phyloP scores from a whole-genome alignment of 352 stramenopile species.

The Pythium dissimile region DNA sequence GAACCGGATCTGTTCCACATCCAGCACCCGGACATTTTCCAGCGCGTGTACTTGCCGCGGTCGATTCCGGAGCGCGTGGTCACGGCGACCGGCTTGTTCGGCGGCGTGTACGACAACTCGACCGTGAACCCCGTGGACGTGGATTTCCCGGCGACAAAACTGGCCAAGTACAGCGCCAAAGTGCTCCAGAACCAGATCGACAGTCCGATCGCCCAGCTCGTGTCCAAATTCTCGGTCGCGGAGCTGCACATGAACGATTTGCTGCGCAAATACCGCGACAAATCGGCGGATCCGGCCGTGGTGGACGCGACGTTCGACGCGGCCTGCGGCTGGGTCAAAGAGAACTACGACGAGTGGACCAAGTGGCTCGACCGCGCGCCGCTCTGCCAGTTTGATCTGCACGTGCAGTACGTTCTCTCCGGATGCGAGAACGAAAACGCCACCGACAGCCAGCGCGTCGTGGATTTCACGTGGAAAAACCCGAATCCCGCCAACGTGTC shows the following conservation, averaged over 20 bases:
- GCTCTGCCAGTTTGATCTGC: constrained; percentile 20
- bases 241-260: constrained; percentile 32
- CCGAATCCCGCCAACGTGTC: constrained; percentile 31
- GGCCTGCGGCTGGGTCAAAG: constrained; percentile 31
- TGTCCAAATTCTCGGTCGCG: constrained; percentile 26
- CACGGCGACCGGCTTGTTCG: constrained; percentile 22
- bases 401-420: constrained; percentile 28
- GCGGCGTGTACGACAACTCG: constrained; percentile 31
- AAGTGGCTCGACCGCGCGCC: constrained; percentile 23
- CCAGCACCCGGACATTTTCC: constrained; percentile 24
- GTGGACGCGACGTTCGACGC: constrained; percentile 23
- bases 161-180: constrained; percentile 30
- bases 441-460: constrained; percentile 7
- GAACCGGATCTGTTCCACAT: constrained; percentile 41
- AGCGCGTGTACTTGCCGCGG: constrained; percentile 34
- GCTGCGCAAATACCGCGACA: constrained; percentile 2
- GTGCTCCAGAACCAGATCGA: constrained; percentile 14
- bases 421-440: constrained; percentile 22
- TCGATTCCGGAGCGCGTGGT: constrained; percentile 14
- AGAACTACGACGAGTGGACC: constrained; percentile 29
- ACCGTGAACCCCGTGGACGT: constrained; percentile 36
- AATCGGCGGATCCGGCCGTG: not conserved
- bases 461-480: constrained; percentile 32
- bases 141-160: constrained; percentile 28
- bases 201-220: constrained; percentile 13